A percentile compares a stretch with the other conserved stretches of the same genome.
phyloP scores from a whole-genome alignment of 139 green algal species.

The Desmodesmus armatus region DNA sequence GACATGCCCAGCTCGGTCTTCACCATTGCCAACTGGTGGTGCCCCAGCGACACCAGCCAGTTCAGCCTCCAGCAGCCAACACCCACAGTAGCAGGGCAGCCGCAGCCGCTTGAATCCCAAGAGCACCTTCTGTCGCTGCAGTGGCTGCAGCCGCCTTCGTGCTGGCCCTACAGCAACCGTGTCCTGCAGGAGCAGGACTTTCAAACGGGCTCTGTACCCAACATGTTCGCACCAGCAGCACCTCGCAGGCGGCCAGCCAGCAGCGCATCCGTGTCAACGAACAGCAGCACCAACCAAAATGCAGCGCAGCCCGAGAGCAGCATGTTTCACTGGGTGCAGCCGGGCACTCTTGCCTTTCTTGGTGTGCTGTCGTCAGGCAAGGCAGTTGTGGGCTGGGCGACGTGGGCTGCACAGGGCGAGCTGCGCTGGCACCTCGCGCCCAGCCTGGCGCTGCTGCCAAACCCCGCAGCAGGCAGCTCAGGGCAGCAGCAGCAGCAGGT shows the following conservation, averaged over 20 bases:
- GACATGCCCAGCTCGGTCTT: too few relatives aligned
- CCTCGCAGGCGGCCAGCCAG: background rate
- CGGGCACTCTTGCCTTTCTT: slow-evolving; percentile 2
- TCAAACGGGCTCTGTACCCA: background rate
- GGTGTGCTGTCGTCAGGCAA: slow-evolving; percentile 2
- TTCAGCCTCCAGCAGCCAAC: background rate
- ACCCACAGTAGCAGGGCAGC: slow-evolving; percentile 8
- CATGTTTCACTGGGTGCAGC: slow-evolving; percentile 28
- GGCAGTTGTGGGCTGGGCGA: background rate
- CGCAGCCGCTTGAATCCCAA: background rate
- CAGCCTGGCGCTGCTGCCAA: background rate
- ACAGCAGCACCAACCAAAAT: slow-evolving; percentile 15
- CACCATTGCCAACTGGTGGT: slow-evolving; percentile 35
- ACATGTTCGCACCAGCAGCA: slow-evolving; percentile 11
- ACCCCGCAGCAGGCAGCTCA: too few relatives aligned
- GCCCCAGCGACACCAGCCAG: background rate
- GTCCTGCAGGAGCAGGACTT: slow-evolving; percentile 24
- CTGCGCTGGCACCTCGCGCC: background rate
- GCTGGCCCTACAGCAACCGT: background rate
- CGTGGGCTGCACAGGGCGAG: slow-evolving; percentile 13
- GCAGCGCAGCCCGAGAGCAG: background rate
- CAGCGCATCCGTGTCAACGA: background rate
- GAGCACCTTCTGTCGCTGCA: background rate
- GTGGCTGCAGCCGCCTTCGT: background rate
- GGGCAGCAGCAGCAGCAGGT: background rate